phyloP scores from a whole-genome alignment of 805 yeast species.

The Candida patagonica region DNA sequence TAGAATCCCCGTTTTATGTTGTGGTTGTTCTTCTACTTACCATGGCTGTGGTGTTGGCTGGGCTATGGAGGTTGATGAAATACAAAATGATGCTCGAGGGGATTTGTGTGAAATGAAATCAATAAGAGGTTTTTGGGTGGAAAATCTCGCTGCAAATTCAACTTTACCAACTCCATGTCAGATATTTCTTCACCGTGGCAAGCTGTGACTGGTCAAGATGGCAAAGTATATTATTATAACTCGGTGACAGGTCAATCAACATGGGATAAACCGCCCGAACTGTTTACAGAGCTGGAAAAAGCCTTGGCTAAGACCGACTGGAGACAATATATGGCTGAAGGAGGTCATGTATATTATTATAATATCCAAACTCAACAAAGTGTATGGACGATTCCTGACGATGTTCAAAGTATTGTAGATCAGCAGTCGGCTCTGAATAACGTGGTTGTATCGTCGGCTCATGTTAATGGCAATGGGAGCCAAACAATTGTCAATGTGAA shows the following conservation, averaged over 20 bases:
- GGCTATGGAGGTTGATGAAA: too few species aligned
- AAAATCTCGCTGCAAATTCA: too few species aligned
- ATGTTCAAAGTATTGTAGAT: conserved; percentile 23
- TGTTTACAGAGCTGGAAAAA: conserved; percentile 29
- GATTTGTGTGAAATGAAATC: too few species aligned
- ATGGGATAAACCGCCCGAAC: conserved; percentile 71
- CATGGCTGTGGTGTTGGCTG: too few species aligned
- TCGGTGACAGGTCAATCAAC: conserved; percentile 54
- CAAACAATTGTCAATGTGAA: background rate
- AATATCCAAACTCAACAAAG: conserved; percentile 56
- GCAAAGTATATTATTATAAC: conserved; percentile 65
- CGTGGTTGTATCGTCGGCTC: conserved; percentile 19
- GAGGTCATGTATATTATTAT: conserved; percentile 61
- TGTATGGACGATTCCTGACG: conserved; percentile 72
- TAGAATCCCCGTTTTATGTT: too few species aligned
- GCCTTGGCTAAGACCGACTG: conserved; percentile 46
- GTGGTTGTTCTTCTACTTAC: too few species aligned
- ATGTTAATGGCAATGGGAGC: conserved; percentile 1
- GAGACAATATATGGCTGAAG: conserved; percentile 41
- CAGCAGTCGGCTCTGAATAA: too few species aligned
- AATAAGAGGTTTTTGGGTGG: too few species aligned
- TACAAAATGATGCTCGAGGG: too few species aligned
- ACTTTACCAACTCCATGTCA: background rate
- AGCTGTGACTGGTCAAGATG: conserved; percentile 52
- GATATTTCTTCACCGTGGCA: conserved; percentile 41